Evolutionary conservation across 2,329 filamentous ascomycete genomes (phyloP), one percentile per base, ranked within the genome.

Genomic region (Xylariaceae sp.): DNA sequence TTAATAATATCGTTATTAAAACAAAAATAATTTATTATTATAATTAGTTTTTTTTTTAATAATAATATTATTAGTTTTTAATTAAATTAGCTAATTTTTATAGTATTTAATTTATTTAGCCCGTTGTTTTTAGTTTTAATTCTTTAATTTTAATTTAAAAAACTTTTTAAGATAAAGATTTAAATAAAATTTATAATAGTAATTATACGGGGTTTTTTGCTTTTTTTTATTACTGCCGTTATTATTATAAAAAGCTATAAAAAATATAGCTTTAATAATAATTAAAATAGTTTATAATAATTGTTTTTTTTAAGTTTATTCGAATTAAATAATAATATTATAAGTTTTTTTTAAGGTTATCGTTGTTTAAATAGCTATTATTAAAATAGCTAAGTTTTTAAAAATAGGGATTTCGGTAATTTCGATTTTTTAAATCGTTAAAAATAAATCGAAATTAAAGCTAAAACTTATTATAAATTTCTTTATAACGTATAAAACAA

Each of bases 181-280:
- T 28, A 28, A 28, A 28, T 28, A 28, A 28, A 28, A 28, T 5
- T 28, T 28, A 28, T 28, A 28, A 28, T 7, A 28, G 7, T 28
- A 28, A 28, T 28, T 28, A 28, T 28, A 28, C 4, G 22, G 22
- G 4, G 4, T 28, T 28, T 28, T 28, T 7, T 28, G 4, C 7
- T 28, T 28, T 28, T 28, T 5, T 5, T 28, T 28, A 28, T 28
- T 28, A 7, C 22, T 28, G 7, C 7, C 7, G 28, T 48, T 47
- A 36, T 47, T 41, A 38, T 28, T 41, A 47, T 16, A 31, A 47
- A 49, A 39, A 31, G 39, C 45, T 48, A 28, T 51, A 28, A 28
- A 28, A 28, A 28, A 28, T 28, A 28, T 7, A 28, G 22, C 22
- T 28, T 28, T 28, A 28, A 7, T 7, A 7, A 7, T 7, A 5